phyloP scores from a whole-genome alignment of 73 alveolate genomes.

The Paramecium caudatum region DNA sequence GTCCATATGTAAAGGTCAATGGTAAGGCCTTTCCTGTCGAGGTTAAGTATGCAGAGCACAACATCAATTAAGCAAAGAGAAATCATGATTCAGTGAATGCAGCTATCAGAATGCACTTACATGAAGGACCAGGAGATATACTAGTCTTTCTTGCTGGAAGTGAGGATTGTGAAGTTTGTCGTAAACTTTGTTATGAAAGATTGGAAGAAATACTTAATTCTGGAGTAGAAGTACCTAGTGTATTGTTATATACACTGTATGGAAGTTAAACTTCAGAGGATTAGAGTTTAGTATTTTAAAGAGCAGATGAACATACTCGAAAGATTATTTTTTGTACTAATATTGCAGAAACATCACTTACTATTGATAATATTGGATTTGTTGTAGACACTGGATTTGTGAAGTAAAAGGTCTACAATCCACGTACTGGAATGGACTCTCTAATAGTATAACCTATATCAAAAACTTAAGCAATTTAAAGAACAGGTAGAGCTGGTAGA shows the following conservation, averaged over 20 bases:
- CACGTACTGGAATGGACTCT: slow-evolving; percentile 96
- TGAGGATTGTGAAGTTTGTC: slow-evolving; percentile 97
- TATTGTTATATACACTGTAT: slow-evolving; percentile 77
- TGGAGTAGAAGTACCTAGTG: slow-evolving; percentile 76
- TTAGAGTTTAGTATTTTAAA: slow-evolving; percentile 87
- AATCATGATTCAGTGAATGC: slow-evolving; percentile 88
- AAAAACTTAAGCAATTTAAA: slow-evolving; percentile 93
- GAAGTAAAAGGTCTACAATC: slow-evolving; percentile 92
- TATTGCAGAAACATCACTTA: slow-evolving; percentile 97
- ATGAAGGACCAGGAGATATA: slow-evolving; percentile 98
- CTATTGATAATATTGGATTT: slow-evolving; percentile 96
- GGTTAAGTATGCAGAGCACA: slow-evolving; percentile 72
- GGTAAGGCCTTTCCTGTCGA: slow-evolving; percentile 88
- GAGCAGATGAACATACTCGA: slow-evolving; percentile 93
- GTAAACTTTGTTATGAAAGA: slow-evolving; percentile 79
- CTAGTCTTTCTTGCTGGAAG: slow-evolving; percentile 97
- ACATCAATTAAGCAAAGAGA: slow-evolving; percentile 79
- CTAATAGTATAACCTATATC: slow-evolving; percentile 91
- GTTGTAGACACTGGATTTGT: slow-evolving; percentile 97
- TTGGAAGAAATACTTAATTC: slow-evolving; percentile 79
- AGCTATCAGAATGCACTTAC: slow-evolving; percentile 93
- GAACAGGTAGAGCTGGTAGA: slow-evolving; percentile 99
- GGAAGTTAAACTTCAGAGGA: slow-evolving; percentile 89
- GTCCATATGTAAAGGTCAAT: slow-evolving; percentile 83
- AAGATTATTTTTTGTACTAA: slow-evolving; percentile 96